These are phyloP conservation scores for Barnettozyma salicaria DNA, from an alignment of 805 yeast species.

Conservation along the genomic window DNA sequence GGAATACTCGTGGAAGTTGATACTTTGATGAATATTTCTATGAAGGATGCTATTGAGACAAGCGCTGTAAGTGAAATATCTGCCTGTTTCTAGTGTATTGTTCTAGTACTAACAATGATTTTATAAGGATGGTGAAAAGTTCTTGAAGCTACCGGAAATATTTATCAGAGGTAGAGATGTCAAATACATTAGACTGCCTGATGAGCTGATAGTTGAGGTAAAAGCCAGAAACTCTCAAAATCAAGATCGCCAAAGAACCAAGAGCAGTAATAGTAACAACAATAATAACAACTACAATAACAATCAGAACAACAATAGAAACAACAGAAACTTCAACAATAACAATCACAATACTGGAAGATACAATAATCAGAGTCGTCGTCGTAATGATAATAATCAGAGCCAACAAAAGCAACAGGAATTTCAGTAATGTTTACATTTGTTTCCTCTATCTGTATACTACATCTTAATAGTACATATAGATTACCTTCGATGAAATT, in stretches of 20 bases:
- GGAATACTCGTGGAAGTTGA: constrained; percentile 86
- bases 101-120: constrained; percentile 7
- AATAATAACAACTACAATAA: constrained; percentile 28
- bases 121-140: constrained; percentile 48
- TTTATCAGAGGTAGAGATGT: constrained; percentile 84
- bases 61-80: constrained; percentile 32
- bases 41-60: constrained; percentile 67
- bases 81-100: not conserved
- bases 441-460: too few species aligned
- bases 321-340: too few species aligned
- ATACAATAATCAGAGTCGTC: constrained; percentile 19
- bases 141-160: constrained; percentile 59
- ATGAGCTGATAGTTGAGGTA: constrained; percentile 69
- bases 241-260: constrained; percentile 39
- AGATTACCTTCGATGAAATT: too few species aligned
- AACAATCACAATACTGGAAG: constrained; percentile 27
- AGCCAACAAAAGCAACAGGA: constrained; percentile 9
- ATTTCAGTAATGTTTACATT: constrained; percentile 8
- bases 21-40: constrained; percentile 91
- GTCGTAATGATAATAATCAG: too few species aligned
- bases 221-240: constrained; percentile 55
- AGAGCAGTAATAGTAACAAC: constrained; percentile 40
- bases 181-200: constrained; percentile 70
- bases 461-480: constrained; percentile 2
- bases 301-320: constrained; percentile 26